Evolutionary conservation across 176 grass and related monocot species (phyloP).

Genomic region (Ensete ventricosum): DNA sequence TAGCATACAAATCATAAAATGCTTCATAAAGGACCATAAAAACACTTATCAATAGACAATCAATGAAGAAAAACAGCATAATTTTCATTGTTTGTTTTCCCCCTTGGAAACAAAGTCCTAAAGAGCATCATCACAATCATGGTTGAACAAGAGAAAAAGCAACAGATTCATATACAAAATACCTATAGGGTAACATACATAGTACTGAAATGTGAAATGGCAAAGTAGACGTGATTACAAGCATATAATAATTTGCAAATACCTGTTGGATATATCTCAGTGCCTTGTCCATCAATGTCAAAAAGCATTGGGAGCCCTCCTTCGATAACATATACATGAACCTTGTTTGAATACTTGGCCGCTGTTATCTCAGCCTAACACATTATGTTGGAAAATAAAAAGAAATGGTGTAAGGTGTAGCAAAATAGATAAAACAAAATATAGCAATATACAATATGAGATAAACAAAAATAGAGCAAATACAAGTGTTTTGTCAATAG

Average conservation of each 20-base stretch:
- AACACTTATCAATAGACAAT: no score
- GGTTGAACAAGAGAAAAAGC: no score
- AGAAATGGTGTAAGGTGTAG: background rate
- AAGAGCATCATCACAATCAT: no score
- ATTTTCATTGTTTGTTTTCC: no score
- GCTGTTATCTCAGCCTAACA: conserved; percentile 65
- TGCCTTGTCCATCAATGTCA: conserved; percentile 72
- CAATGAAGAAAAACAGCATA: no score
- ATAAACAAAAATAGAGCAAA: background rate
- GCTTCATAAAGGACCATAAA: no score
- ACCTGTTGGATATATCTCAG: conserved; percentile 88
- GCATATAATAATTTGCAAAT: conserved; percentile 6
- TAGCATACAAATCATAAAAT: no score
- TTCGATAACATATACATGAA: conserved; percentile 82
- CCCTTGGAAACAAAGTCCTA: no score
- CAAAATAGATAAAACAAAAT: background rate
- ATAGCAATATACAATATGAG: background rate
- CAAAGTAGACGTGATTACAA: conserved; percentile 5
- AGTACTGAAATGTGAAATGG: background rate
- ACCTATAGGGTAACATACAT: no score
- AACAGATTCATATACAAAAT: no score
- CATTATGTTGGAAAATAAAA: background rate
- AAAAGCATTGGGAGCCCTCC: conserved; percentile 76
- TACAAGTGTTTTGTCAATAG: background rate
- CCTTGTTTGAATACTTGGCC: conserved; percentile 66